Evolutionary conservation across 257 asterid genomes (phyloP).

Genomic region (Gardenia jasminoides): DNA sequence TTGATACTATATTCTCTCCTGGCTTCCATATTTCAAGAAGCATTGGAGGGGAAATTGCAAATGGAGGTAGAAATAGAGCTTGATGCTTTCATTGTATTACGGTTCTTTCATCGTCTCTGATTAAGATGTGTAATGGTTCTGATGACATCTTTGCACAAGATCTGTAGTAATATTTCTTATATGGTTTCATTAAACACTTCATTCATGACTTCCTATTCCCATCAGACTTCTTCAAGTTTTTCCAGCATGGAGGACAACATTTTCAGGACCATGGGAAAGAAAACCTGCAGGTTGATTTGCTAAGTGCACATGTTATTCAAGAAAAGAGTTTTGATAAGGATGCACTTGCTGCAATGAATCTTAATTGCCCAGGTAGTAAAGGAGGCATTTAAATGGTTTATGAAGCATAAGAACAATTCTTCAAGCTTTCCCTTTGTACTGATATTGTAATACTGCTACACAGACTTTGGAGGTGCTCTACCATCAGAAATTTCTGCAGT

Average conservation of each 20-base stretch:
- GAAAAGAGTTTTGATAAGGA: slow-evolving; percentile 19
- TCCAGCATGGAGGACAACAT: slow-evolving; percentile 55
- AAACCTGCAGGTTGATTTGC: slow-evolving; percentile 43
- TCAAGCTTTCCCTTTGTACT: slow-evolving; percentile 16
- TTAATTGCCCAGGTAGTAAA: slow-evolving; percentile 28
- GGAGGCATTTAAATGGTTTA: slow-evolving; percentile 1
- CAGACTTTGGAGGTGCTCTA: slow-evolving; percentile 51
- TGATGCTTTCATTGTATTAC: slow-evolving; percentile 3
- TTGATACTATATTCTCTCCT: slow-evolving; percentile 86
- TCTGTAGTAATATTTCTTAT: background rate
- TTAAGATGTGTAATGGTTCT: background rate
- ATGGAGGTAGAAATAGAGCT: slow-evolving; percentile 43
- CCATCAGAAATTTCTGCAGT: slow-evolving; percentile 70
- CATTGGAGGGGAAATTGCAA: slow-evolving; percentile 53
- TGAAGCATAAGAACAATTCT: slow-evolving; percentile 2
- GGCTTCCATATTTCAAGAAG: slow-evolving; percentile 61
- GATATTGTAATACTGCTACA: slow-evolving; percentile 19
- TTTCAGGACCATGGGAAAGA: slow-evolving; percentile 50
- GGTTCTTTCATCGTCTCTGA: background rate
- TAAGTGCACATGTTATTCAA: slow-evolving; percentile 26
- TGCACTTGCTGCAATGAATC: slow-evolving; percentile 8
- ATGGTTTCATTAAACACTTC: background rate
- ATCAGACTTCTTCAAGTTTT: slow-evolving; percentile 55
- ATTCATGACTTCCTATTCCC: slow-evolving; percentile 16
- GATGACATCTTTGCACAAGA: background rate